These are phyloP conservation scores for Primulina eburnea DNA, from an alignment of 257 asterid species.

Conservation along the genomic window DNA sequence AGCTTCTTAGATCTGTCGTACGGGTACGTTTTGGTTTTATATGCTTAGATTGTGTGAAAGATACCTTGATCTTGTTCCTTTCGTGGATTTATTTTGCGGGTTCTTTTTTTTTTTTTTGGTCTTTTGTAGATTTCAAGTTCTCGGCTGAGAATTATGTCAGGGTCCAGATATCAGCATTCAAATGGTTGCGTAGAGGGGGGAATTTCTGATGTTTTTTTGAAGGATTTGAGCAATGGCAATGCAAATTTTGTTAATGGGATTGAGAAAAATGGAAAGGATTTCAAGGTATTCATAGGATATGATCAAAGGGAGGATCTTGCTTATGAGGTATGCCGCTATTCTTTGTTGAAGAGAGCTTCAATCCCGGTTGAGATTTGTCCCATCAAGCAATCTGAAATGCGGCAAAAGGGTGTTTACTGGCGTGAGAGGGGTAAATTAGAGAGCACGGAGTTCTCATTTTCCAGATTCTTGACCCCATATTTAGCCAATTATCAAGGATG, in stretches of 20 bases:
- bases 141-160: constrained; percentile 27
- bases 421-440: constrained; percentile 77
- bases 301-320: constrained; percentile 78
- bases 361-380: constrained; percentile 68
- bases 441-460: constrained; percentile 84
- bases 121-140: constrained; percentile 9
- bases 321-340: constrained; percentile 73
- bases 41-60: neutral
- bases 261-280: constrained; percentile 13
- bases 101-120: neutral
- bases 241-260: neutral
- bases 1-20: constrained; percentile 25
- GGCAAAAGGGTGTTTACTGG: constrained; percentile 65
- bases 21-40: constrained; percentile 17
- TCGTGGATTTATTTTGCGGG: constrained; percentile 11
- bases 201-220: constrained; percentile 19
- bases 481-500: constrained; percentile 64
- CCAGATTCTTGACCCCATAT: constrained; percentile 72
- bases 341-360: constrained; percentile 62
- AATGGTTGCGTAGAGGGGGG: constrained; percentile 19
- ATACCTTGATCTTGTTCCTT: constrained; percentile 4
- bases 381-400: constrained; percentile 70
- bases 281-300: constrained; percentile 79
- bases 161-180: constrained; percentile 15
- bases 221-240: constrained; percentile 25